These are phyloP conservation scores for Amanita pseudoporphyria DNA, from an alignment of 768 basidiomycete genomes.

Conservation along the genomic window DNA sequence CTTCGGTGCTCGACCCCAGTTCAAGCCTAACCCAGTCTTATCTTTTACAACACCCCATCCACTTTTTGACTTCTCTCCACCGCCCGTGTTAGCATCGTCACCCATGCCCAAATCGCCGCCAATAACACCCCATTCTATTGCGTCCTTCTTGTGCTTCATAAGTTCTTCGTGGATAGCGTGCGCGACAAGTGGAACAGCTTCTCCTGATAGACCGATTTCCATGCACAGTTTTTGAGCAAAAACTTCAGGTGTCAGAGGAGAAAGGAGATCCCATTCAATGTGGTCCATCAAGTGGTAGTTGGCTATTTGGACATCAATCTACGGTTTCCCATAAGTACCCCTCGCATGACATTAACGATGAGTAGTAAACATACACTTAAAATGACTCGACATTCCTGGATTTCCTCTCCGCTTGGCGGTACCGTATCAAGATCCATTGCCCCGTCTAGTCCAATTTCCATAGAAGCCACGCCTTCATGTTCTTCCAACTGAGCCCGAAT, in stretches of 20 bases:
- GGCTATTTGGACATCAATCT: slow-evolving; percentile 97
- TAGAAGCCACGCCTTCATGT: slow-evolving; percentile 68
- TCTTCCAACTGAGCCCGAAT: slow-evolving; percentile 92
- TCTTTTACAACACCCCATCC: slow-evolving; percentile 60
- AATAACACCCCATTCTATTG: slow-evolving; percentile 88
- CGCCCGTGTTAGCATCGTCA: slow-evolving; percentile 14
- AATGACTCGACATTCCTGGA: slow-evolving; percentile 75
- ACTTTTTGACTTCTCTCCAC: slow-evolving; percentile 23
- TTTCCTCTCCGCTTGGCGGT: slow-evolving; percentile 38
- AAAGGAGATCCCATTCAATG: slow-evolving; percentile 98
- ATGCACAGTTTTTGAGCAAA: slow-evolving; percentile 74
- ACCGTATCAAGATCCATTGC: slow-evolving; percentile 36
- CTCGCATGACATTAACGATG: background rate
- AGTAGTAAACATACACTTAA: slow-evolving; percentile 48
- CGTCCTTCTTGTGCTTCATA: slow-evolving; percentile 90
- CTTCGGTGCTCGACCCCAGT: slow-evolving; percentile 67
- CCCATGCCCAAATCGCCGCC: slow-evolving; percentile 33
- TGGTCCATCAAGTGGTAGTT: slow-evolving; percentile 88
- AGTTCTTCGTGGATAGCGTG: slow-evolving; percentile 95
- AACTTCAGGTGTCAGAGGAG: slow-evolving; percentile 78
- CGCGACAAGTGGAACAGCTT: slow-evolving; percentile 81
- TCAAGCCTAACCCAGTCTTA: slow-evolving; percentile 72
- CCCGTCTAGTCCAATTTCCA: slow-evolving; percentile 62
- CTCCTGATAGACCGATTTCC: slow-evolving; percentile 84
- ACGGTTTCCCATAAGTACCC: slow-evolving; percentile 3